Evolutionary conservation across 2,329 filamentous ascomycete genomes (phyloP).

Genomic region (Cercospora sesami): DNA sequence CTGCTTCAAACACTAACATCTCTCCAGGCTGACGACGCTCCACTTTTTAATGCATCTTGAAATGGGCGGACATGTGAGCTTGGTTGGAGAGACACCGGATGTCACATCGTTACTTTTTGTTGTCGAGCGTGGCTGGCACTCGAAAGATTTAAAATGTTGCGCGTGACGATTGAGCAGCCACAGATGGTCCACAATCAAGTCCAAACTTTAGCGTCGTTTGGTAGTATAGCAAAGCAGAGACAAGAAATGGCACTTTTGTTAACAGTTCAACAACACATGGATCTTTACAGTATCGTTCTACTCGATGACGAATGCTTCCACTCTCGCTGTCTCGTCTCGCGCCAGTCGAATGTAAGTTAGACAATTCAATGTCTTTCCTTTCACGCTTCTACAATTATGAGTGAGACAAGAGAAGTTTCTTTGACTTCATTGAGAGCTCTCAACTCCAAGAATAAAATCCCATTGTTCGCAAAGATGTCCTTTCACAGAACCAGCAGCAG

Average conservation of each 20-base stretch:
- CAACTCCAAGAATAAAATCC: not conserved
- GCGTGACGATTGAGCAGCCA: not conserved
- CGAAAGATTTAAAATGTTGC: not conserved
- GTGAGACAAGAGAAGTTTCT: not conserved
- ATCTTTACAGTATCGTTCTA: not conserved
- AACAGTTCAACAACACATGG: not conserved
- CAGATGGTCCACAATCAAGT: not conserved
- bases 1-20: not conserved
- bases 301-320: not conserved
- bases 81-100: not conserved
- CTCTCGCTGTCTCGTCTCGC: not conserved
- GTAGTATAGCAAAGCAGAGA: constrained; percentile 10
- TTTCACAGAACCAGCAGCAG: not conserved
- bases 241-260: constrained; percentile 12
- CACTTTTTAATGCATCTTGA: constrained; percentile 7
- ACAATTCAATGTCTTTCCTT: constrained; percentile 4
- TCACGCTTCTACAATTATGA: not conserved
- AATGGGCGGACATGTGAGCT: not conserved
- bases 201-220: not conserved
- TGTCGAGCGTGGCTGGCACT: not conserved
- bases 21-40: not conserved
- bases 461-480: not conserved
- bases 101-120: not conserved
- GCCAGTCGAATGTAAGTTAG: not conserved
- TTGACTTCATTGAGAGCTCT: not conserved